Conservation (phyloP, 2,329 filamentous ascomycete genomes). For the Lachnellula hyalina region DNA sequence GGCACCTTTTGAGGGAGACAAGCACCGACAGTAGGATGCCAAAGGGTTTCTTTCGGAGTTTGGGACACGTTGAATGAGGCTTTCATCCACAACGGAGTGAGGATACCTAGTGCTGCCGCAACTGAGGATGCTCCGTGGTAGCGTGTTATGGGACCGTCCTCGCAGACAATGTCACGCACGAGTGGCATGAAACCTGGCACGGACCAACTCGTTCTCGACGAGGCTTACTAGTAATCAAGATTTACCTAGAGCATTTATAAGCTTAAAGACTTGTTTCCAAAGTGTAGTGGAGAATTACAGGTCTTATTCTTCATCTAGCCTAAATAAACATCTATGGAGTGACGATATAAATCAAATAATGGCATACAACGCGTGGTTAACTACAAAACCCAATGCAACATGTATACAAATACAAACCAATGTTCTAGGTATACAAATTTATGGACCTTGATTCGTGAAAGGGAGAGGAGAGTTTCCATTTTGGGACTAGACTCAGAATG, state of each 20-base stretch:
- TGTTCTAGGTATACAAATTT: too few relatives aligned
- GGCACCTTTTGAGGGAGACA: conserved; percentile 22
- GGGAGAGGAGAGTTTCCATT: too few relatives aligned
- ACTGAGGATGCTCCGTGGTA: conserved; percentile 24
- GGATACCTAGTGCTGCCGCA: conserved; percentile 11
- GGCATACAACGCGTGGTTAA: too few relatives aligned
- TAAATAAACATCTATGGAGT: too few relatives aligned
- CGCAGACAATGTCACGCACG: conserved; percentile 23
- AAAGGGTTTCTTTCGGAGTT: conserved; percentile 23
- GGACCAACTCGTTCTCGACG: conserved; percentile 25
- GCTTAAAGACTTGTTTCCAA: too few relatives aligned
- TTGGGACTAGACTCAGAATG: too few relatives aligned
- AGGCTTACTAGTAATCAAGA: conserved; percentile 21
- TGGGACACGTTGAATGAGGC: conserved; percentile 27
- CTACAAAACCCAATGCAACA: too few relatives aligned
- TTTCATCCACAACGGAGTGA: conserved; percentile 16
- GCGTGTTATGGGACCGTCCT: conserved; percentile 26
- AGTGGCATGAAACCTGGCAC: conserved; percentile 19
- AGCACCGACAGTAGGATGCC: conserved; percentile 22
- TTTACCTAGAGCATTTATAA: conserved; percentile 22
- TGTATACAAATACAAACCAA: too few relatives aligned
- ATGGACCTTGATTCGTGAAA: too few relatives aligned
- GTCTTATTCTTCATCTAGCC: too few relatives aligned
- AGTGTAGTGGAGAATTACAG: too few relatives aligned
- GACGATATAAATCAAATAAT: too few relatives aligned